Conservation (phyloP, 192 early-diverging fungal species). For the Gamsiella multidivaricata region DNA sequence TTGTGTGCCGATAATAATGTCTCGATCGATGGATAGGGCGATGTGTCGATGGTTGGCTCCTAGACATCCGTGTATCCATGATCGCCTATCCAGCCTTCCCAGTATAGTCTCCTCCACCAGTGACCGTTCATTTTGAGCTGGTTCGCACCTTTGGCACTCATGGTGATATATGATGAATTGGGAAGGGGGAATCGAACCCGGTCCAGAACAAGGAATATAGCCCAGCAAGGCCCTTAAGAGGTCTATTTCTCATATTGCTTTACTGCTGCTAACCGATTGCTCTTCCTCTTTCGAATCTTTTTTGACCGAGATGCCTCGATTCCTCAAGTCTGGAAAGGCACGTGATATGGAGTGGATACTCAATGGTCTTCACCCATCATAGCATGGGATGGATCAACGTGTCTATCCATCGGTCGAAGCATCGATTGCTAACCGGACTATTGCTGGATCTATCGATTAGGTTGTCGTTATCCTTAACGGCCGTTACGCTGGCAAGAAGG, state of each 20-base stretch:
- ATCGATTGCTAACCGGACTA: constrained; percentile 1
- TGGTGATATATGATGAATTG: neutral
- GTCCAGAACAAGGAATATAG: no score
- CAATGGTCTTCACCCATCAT: neutral
- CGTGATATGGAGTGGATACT: constrained; percentile 10
- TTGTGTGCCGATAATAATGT: neutral
- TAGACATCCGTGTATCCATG: neutral
- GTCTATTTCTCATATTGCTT: no score
- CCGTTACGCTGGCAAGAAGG: constrained; percentile 99
- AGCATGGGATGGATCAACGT: constrained; percentile 5
- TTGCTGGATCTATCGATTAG: constrained; percentile 57
- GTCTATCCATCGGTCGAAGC: constrained; percentile 26
- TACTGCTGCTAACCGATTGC: neutral
- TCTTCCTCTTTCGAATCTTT: constrained; percentile 29
- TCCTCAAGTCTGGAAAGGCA: constrained; percentile 44
- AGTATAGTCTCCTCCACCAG: neutral
- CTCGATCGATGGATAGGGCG: constrained; percentile 15
- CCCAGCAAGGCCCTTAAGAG: constrained; percentile 12
- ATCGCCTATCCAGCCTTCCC: no score
- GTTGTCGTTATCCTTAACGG: constrained; percentile 98
- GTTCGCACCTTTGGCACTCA: constrained; percentile 31
- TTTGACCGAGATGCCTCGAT: constrained; percentile 43
- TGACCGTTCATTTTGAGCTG: constrained; percentile 1
- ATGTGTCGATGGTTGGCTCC: neutral
- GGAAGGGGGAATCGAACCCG: constrained; percentile 3